Base-by-base conservation (phyloP, 1,284 basidiomycete species). In the Wolfiporia cocos region DNA sequence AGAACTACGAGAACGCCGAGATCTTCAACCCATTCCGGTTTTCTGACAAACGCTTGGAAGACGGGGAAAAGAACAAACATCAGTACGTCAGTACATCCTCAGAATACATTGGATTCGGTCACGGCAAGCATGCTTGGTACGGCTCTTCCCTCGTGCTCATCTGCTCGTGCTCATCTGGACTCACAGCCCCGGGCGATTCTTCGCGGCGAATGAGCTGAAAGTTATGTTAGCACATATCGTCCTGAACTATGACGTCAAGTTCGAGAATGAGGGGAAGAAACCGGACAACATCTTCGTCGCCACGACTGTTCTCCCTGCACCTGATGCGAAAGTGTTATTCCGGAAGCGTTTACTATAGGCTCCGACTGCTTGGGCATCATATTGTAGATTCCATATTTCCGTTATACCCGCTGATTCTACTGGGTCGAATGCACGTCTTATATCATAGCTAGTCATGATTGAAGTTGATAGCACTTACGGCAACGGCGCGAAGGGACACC, bases 171-270 rank as follows among this genome's bases (percentile, higher is more conserved):
- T 29, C 28, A 9, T 9, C n/a, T 9, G 9, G n/a, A 10, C 20
- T 36, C 15, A 4, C 34, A 61, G 68, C 41, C 69, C 70, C 6
- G 70, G 69, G 2, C 59, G 70, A 3, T 71, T 70, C 57, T 72
- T 74, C 47, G 70, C 70, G 0, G 64, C 63, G 10, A 66, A 59
- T 42, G 65, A 67, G 51, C 52, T 74, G 29, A 74, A 74, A 51
- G 55, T 62, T 1, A 64, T 74, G 57, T 47, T 74, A 18, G 67
- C 67, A 3, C 57, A 71, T 41, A 48, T 71, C 10, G 46, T 74
- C 3, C 20, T 69, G 29, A 66, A 62, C 36, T 74, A 74, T 48
- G 73, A 74, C 42, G 46, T 74, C 20, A 70, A 68, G 52, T 46
- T 68, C 12, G 57, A 56, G 36, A 51, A 55, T 5, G 59, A 52